A percentile compares a stretch with the other conserved stretches of the same genome.
These are phyloP conservation scores for Puccinia coronata DNA, from an alignment of 1,284 basidiomycete species.

Conservation along the genomic window DNA sequence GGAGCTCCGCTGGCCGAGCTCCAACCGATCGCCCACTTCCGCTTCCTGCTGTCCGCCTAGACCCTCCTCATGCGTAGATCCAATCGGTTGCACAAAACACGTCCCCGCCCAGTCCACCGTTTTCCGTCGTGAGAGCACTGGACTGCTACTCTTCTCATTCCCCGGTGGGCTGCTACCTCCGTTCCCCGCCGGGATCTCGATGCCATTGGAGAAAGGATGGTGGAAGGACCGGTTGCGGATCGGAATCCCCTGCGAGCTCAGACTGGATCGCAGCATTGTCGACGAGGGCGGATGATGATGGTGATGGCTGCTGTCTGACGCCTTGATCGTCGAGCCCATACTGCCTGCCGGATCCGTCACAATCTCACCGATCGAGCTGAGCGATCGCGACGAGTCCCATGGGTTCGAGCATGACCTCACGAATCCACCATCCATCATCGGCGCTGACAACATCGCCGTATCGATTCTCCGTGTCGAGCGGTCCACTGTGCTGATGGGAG, in stretches of 20 bases:
- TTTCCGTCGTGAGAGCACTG: constrained; percentile 28
- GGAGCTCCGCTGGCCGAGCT: not conserved
- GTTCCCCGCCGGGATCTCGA: constrained; percentile 1
- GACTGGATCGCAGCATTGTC: constrained; percentile 15
- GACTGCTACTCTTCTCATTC: constrained; percentile 8
- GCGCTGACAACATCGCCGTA: constrained; percentile 42
- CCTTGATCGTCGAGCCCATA: not conserved
- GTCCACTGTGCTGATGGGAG: constrained; percentile 45
- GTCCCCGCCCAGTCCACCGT: constrained; percentile 38
- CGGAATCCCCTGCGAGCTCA: constrained; percentile 19
- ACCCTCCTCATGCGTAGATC: not conserved
- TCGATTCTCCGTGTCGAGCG: constrained; percentile 20
- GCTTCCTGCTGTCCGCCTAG: not conserved
- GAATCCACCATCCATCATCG: constrained; percentile 33
- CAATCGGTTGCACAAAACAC: not conserved
- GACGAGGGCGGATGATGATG: not conserved
- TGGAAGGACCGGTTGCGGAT: constrained; percentile 25
- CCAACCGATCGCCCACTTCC: not conserved
- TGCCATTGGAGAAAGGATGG: constrained; percentile 29
- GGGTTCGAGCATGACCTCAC: constrained; percentile 36
- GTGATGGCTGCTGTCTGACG: not conserved
- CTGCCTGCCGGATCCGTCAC: constrained; percentile 35
- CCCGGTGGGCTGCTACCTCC: not conserved
- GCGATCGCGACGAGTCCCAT: constrained; percentile 48
- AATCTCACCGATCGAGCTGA: constrained; percentile 49